Conservation (phyloP, 2,329 filamentous ascomycete species). For the Fusarium sacchari region DNA sequence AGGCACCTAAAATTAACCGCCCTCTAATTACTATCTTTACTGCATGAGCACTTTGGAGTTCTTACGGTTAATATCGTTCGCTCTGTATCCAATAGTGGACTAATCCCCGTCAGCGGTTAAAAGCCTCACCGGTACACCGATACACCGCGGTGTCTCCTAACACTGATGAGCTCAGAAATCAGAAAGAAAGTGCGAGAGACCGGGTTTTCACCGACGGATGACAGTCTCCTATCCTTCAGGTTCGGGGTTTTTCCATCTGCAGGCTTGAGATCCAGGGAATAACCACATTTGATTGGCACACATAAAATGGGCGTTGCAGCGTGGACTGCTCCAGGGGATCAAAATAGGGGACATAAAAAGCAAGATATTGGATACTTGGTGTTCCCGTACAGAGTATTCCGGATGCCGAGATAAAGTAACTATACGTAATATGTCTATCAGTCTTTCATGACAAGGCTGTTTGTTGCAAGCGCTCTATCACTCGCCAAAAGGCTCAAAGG, state of each 20-base stretch:
- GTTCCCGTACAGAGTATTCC: constrained; percentile 31
- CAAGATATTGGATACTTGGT: constrained; percentile 6
- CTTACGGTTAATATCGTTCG: neutral
- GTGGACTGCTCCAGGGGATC: constrained; percentile 22
- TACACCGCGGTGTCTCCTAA: constrained; percentile 15
- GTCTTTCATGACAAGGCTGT: constrained; percentile 5
- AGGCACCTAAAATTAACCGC: neutral
- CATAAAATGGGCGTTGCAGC: constrained; percentile 7
- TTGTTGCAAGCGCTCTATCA: neutral
- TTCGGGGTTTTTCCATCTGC: constrained; percentile 7
- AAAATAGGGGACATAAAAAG: constrained; percentile 14
- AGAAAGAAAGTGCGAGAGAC: constrained; percentile 31
- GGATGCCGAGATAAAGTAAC: constrained; percentile 19
- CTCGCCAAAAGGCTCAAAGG: neutral
- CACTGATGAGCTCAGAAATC: neutral
- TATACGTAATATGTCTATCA: constrained; percentile 1
- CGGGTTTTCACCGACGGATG: constrained; percentile 29
- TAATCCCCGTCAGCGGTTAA: constrained; percentile 3
- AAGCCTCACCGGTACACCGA: constrained; percentile 35
- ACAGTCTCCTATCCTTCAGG: neutral
- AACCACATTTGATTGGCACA: constrained; percentile 7
- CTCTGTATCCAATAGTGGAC: neutral
- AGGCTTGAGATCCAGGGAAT: neutral
- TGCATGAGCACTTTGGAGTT: neutral
- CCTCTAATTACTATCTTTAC: neutral